Base-by-base conservation (phyloP, 73 alveolate genomes). In the Symbiodinium pilosum region DNA sequence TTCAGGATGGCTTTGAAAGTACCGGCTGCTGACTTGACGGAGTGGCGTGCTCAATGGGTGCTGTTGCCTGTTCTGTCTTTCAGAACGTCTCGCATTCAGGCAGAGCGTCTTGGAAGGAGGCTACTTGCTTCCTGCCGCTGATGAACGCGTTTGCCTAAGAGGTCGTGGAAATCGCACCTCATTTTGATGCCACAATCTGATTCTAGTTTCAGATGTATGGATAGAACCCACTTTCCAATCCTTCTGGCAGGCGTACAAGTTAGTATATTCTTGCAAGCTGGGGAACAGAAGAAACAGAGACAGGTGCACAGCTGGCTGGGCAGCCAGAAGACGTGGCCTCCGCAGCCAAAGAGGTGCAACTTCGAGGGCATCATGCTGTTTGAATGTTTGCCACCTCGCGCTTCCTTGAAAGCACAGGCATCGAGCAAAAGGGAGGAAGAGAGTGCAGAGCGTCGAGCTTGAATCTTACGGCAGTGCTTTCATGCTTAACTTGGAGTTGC, bases 61-160 rank as follows among this genome's bases (percentile, higher is more conserved):
- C 59, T 14, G 59, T 6, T 14, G 30, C 81, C 34, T 64, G 0
- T 32, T 24, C 30, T 1, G 81, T 9, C 38, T 28, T 56, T 34
- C 75, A 34, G 28, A 34, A 56, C 9, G 28, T 56, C 32, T 14
- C 39, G 30, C 41, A 28, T 47, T 64, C 39, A 64, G 81, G 81
- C 81, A 64, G 38, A 64, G 81, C 38, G 34, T 26, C 21, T n/a
- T 64, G 81, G 81, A 64, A 64, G 81, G 81, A 64, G 81, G 81
- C 12, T 64, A 64, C 81, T 64, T 64, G 81, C 81, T 64, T n/a
- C 81, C 81, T 9, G 81, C 81, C 24, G 81, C 81, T 9, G 81
- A 64, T 26, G 81, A 64, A 4, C 41, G 81, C 81, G 39, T 64
- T 26, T 14, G 24, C 81, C 81, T n/a, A 28, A 64, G 81, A 18